Conservation (phyloP, 129 eudicot genomes). For the Scalesia atractyloides region DNA sequence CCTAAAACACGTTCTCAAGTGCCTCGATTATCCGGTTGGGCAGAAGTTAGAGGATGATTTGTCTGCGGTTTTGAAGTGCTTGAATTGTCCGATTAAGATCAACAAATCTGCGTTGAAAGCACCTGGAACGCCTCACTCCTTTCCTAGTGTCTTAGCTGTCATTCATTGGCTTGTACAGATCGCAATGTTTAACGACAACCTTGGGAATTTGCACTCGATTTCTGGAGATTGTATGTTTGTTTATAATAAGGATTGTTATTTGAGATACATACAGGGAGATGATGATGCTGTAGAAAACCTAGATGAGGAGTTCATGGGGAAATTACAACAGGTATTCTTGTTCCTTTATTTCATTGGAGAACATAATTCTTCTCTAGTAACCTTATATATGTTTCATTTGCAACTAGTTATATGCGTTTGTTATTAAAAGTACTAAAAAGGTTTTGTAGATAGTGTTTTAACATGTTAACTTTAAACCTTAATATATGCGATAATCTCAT, state of each 20-base stretch:
- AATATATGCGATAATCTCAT: no score
- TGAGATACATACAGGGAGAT: slow-evolving; percentile 64
- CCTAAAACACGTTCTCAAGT: slow-evolving; percentile 57
- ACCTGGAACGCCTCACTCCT: slow-evolving; percentile 81
- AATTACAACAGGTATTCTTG: slow-evolving; percentile 31
- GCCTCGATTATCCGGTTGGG: slow-evolving; percentile 41
- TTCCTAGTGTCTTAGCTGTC: slow-evolving; percentile 65
- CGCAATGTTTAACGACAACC: slow-evolving; percentile 41
- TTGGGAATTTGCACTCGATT: slow-evolving; percentile 15
- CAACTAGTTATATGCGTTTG: no score
- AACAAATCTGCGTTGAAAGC: slow-evolving; percentile 68
- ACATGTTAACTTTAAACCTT: no score
- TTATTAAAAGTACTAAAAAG: no score
- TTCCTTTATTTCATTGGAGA: no score
- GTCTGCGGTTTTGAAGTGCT: slow-evolving; percentile 32
- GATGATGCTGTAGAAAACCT: slow-evolving; percentile 54
- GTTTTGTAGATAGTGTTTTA: no score
- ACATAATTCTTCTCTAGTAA: no score
- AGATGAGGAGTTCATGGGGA: slow-evolving; percentile 44
- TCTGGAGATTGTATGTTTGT: slow-evolving; percentile 26
- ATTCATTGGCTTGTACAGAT: slow-evolving; percentile 83
- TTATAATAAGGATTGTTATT: slow-evolving; percentile 45
- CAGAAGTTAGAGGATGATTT: slow-evolving; percentile 67
- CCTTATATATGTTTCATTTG: no score
- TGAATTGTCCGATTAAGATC: slow-evolving; percentile 68